Conservation (phyloP, 2,329 filamentous ascomycete species). For the Calonectria hongkongensis region DNA sequence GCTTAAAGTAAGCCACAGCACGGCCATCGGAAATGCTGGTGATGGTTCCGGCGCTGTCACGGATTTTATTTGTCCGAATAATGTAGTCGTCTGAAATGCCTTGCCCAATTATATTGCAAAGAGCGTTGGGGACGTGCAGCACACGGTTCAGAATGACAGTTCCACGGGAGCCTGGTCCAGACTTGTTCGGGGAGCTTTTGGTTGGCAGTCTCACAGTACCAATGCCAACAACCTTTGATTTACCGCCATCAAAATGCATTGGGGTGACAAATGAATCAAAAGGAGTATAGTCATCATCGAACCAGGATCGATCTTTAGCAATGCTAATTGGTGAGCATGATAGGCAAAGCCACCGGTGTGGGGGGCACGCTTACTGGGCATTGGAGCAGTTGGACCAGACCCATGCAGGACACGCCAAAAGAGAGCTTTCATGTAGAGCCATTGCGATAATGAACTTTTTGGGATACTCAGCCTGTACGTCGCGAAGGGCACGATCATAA, state of each 20-base stretch:
- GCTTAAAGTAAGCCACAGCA: slow-evolving; percentile 25
- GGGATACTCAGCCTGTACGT: too few species aligned
- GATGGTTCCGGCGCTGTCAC: neutral
- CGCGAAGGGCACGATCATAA: too few species aligned
- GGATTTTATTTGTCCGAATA: neutral
- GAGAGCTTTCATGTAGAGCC: neutral
- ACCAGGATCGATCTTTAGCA: slow-evolving; percentile 43
- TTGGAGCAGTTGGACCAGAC: slow-evolving; percentile 1
- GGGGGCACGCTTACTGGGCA: neutral
- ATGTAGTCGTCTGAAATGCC: slow-evolving; percentile 7
- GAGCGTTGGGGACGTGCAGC: slow-evolving; percentile 15
- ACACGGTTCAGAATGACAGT: slow-evolving; percentile 48
- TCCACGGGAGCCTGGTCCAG: slow-evolving; percentile 22
- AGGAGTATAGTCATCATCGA: slow-evolving; percentile 34
- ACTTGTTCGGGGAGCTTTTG: slow-evolving; percentile 14
- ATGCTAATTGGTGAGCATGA: slow-evolving; percentile 25
- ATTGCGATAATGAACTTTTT: neutral
- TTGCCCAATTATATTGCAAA: slow-evolving; percentile 35
- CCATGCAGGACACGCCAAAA: slow-evolving; percentile 17
- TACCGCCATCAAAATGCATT: neutral
- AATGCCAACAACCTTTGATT: slow-evolving; percentile 29
- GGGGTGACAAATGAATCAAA: slow-evolving; percentile 23
- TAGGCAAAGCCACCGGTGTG: too few species aligned
- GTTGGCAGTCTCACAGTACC: slow-evolving; percentile 34
- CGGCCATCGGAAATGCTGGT: neutral